These are phyloP conservation scores for Citrus maxima DNA, from an alignment of 345 rosid species.

Conservation along the genomic window DNA sequence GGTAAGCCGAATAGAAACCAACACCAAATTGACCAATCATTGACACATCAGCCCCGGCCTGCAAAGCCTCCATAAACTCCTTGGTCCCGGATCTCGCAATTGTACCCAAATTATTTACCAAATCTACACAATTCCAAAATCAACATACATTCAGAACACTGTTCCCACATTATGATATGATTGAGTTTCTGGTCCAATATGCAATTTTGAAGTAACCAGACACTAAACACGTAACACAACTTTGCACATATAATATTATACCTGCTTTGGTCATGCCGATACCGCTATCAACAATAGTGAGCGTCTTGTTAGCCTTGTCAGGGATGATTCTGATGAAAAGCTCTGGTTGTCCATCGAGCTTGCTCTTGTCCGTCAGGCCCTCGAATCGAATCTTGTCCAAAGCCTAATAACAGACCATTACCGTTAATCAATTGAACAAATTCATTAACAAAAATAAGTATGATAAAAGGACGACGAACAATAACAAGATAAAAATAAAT, in stretches of 20 bases:
- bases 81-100: slow-evolving; percentile 93
- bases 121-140: slow-evolving; percentile 27
- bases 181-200: too few species aligned
- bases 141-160: background rate
- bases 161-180: too few species aligned
- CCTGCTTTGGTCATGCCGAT: slow-evolving; percentile 92
- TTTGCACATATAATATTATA: slow-evolving; percentile 1
- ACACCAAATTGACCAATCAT: slow-evolving; percentile 96
- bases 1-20: slow-evolving; percentile 93
- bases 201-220: background rate
- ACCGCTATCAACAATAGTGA: slow-evolving; percentile 76
- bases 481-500: background rate
- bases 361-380: slow-evolving; percentile 81
- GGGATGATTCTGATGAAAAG: slow-evolving; percentile 73
- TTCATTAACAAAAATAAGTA: too few species aligned
- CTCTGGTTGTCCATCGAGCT: slow-evolving; percentile 82
- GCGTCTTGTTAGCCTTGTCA: slow-evolving; percentile 68
- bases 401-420: slow-evolving; percentile 35
- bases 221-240: background rate
- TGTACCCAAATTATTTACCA: slow-evolving; percentile 89
- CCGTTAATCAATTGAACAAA: background rate
- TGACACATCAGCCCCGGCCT: slow-evolving; percentile 92
- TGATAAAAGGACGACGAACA: background rate
- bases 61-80: slow-evolving; percentile 90
- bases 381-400: slow-evolving; percentile 80